Evolutionary conservation across 352 stramenopile species (phyloP), one percentile per base, ranked within the genome.

Genomic region (Pythium apleroticum): DNA sequence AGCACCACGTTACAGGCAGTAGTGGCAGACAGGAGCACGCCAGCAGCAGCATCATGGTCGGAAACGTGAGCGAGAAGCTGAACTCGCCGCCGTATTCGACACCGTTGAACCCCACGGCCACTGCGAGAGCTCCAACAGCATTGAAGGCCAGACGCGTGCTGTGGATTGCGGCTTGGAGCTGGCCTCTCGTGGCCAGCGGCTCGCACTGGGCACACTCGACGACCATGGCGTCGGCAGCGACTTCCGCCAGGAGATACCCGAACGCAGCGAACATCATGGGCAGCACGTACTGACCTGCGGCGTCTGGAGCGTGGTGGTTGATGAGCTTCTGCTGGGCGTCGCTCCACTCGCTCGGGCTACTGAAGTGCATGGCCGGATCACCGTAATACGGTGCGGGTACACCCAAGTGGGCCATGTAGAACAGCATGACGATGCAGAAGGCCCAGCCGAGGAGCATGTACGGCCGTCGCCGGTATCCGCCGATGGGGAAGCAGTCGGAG

Each of bases 251-350:
- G 14, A 92, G 60, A 64, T 84, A 92, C 11, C 84, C 81, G 52
- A 90, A 84, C 0, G 80, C 66, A n/a, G 79, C 75, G 27, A 90
- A 66, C 81, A 89, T 90, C 81, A 91, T 89, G 17, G 74, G 77
- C 41, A 90, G 71, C 24, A 92, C 74, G 48, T 87, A 89, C 35
- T 71, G 74, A 27, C 66, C 71, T 4, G 76, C 81, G 1, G 70
- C 25, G 41, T 66, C 37, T 33, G 58, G 61, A 2, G 71, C 66
- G 52, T 65, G 35, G 10, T 30, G 15, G 37, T 68, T 74, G 27
- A 75, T 63, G 14, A 65, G 52, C 24, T 27, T 48, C 12, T 54
- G 9, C 22, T 57, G 50, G 8, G 48, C 53, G 28, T 63, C 54
- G 15, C 5, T 57, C 45, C 46, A 57, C 14, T 63, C 48, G 22